Percentiles rank a stretch among this genome's conserved stretches.
These are phyloP conservation scores for Podila epicladia DNA, from an alignment of 192 early-diverging fungal genomes.

Conservation along the genomic window DNA sequence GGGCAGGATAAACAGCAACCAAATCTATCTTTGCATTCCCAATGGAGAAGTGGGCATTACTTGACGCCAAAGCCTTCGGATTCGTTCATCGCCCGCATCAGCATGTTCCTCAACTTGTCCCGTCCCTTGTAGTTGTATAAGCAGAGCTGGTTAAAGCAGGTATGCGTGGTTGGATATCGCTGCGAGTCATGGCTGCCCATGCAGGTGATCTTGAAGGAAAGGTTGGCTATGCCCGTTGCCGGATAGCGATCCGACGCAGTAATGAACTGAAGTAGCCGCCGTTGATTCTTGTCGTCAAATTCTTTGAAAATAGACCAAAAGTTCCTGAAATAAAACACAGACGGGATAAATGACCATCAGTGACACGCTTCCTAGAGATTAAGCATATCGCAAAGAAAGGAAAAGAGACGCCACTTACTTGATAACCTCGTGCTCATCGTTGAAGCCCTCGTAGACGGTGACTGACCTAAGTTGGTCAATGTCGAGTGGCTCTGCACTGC, in stretches of 20 bases:
- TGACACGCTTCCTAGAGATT: not conserved
- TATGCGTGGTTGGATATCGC: slow-evolving; percentile 90
- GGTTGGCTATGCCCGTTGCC: slow-evolving; percentile 73
- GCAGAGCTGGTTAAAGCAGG: slow-evolving; percentile 93
- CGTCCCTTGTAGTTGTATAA: slow-evolving; percentile 79
- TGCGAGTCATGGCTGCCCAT: slow-evolving; percentile 65
- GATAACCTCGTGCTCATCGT: slow-evolving; percentile 59
- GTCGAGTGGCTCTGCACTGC: slow-evolving; percentile 75
- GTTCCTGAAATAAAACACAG: slow-evolving; percentile 27
- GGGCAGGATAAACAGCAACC: not conserved
- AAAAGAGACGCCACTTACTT: slow-evolving; percentile 45
- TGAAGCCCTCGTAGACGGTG: slow-evolving; percentile 72
- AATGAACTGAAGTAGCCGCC: slow-evolving; percentile 85
- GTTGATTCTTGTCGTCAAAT: slow-evolving; percentile 72
- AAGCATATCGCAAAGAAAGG: not conserved
- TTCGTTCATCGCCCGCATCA: slow-evolving; percentile 79
- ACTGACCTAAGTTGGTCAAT: slow-evolving; percentile 62
- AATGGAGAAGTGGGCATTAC: slow-evolving; percentile 25
- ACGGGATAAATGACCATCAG: too few relatives aligned
- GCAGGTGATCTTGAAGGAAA: slow-evolving; percentile 78
- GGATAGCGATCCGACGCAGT: slow-evolving; percentile 95
- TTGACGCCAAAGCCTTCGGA: slow-evolving; percentile 83
- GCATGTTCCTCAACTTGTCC: slow-evolving; percentile 72
- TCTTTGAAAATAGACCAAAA: slow-evolving; percentile 85
- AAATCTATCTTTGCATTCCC: not conserved